A percentile compares a stretch with the other conserved stretches of the same genome.
Evolutionary conservation across 1,284 basidiomycete genomes (phyloP).

Genomic region (Chondrostereum purpureum): DNA sequence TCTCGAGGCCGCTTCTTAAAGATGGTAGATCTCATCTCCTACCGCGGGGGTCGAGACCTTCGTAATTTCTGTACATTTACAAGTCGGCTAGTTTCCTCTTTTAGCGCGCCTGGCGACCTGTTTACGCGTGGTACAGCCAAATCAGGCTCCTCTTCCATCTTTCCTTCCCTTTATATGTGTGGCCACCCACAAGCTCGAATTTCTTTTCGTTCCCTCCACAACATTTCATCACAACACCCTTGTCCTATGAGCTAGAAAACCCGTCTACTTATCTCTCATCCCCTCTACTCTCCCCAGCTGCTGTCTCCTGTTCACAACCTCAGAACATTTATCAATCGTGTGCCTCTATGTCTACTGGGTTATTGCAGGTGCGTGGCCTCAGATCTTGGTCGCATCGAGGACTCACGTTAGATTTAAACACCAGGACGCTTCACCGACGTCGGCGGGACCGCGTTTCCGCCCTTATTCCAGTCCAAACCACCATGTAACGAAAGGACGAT

Average conservation of each 20-base stretch:
- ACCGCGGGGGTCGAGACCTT: neutral
- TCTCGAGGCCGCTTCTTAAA: neutral
- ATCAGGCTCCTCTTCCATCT: slow-evolving; percentile 3
- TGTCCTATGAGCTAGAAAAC: too few species aligned
- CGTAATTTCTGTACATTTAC: neutral
- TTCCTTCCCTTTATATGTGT: slow-evolving; percentile 4
- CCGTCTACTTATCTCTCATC: too few species aligned
- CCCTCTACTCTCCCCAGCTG: neutral
- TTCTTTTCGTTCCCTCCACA: slow-evolving; percentile 5
- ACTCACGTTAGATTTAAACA: neutral
- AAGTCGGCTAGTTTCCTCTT: slow-evolving; percentile 20
- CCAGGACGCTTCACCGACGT: slow-evolving; percentile 46
- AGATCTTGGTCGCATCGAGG: slow-evolving; percentile 4
- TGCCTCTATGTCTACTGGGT: slow-evolving; percentile 15
- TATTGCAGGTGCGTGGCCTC: slow-evolving; percentile 23
- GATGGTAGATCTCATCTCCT: neutral
- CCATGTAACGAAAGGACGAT: slow-evolving; percentile 76
- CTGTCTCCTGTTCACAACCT: neutral
- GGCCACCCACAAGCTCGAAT: slow-evolving; percentile 7
- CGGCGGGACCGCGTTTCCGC: slow-evolving; percentile 51
- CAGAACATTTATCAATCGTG: too few species aligned
- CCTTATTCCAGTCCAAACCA: slow-evolving; percentile 73
- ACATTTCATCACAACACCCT: slow-evolving; percentile 7
- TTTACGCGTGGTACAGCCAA: slow-evolving; percentile 17
- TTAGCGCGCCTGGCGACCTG: slow-evolving; percentile 17